Percentiles rank a stretch among this genome's conserved stretches.
These are phyloP conservation scores for Lathyrus tuberosus DNA, from an alignment of 306 rosid species.

Conservation along the genomic window DNA sequence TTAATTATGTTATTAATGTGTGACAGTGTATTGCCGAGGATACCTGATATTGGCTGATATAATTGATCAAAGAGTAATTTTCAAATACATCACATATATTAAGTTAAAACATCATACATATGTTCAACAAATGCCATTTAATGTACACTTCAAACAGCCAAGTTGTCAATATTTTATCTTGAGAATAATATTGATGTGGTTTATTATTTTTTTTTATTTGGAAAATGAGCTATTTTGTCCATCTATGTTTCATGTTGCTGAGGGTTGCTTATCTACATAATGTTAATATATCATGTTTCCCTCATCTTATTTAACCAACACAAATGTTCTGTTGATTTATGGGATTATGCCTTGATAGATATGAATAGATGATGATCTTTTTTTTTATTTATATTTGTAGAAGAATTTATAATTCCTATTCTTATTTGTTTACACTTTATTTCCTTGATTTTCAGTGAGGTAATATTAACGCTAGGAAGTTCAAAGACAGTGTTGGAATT, in stretches of 20 bases:
- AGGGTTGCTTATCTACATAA: no score
- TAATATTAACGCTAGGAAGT: slow-evolving; percentile 93
- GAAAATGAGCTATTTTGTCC: no score
- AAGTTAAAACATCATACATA: no score
- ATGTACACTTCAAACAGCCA: slow-evolving; percentile 3
- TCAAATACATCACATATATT: no score
- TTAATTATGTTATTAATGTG: no score
- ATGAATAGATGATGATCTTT: slow-evolving; percentile 18
- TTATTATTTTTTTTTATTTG: no score
- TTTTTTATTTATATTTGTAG: slow-evolving; percentile 9
- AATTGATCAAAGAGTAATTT: no score
- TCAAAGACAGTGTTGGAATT: slow-evolving; percentile 97
- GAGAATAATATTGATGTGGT: no score
- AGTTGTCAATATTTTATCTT: slow-evolving; percentile 1
- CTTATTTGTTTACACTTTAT: slow-evolving; percentile 28
- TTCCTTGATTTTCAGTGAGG: slow-evolving; percentile 81
- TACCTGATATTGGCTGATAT: no score
- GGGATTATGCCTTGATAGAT: slow-evolving; percentile 21
- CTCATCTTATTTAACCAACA: slow-evolving; percentile 19
- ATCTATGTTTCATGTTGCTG: no score
- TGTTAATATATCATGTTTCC: not conserved
- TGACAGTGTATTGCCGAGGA: no score
- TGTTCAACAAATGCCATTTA: no score
- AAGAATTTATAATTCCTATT: slow-evolving; percentile 1
- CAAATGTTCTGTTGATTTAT: slow-evolving; percentile 23